A percentile compares a stretch with the other conserved stretches of the same genome.
phyloP scores from a whole-genome alignment of 768 basidiomycete genomes.

The Suillus placidus region DNA sequence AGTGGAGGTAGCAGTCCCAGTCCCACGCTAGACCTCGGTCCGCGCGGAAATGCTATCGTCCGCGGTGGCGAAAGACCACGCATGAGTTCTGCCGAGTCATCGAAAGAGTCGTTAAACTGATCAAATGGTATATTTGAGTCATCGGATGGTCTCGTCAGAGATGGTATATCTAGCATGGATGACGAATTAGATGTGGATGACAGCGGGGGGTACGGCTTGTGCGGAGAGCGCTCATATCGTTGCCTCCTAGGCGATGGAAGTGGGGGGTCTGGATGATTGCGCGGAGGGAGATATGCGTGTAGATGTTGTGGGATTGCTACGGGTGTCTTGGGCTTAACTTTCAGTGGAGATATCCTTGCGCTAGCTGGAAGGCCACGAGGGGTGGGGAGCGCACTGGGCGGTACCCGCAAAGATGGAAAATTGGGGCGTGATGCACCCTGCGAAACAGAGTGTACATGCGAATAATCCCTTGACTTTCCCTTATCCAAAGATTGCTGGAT shows the following conservation, averaged over 20 bases:
- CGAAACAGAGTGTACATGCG: conserved; percentile 41
- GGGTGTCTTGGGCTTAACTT: conserved; percentile 62
- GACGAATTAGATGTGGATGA: conserved; percentile 41
- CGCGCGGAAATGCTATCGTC: conserved; percentile 54
- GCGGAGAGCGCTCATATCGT: conserved; percentile 32
- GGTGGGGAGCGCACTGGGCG: conserved; percentile 32
- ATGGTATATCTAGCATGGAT: conserved; percentile 50
- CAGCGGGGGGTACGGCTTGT: conserved; percentile 26
- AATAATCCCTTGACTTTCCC: conserved; percentile 49
- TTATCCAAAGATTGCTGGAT: conserved; percentile 37
- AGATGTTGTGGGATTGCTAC: conserved; percentile 47
- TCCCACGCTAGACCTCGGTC: conserved; percentile 37
- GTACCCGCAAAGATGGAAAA: conserved; percentile 39
- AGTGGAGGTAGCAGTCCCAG: conserved; percentile 39
- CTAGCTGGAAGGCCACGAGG: conserved; percentile 38
- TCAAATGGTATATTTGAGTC: conserved; percentile 45
- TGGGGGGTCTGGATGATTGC: conserved; percentile 66
- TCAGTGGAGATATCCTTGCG: conserved; percentile 49
- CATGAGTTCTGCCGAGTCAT: conserved; percentile 43
- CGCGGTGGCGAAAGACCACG: conserved; percentile 55
- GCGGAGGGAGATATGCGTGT: conserved; percentile 66
- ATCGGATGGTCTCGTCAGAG: conserved; percentile 39
- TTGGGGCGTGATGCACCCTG: conserved; percentile 57
- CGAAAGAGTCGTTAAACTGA: conserved; percentile 35
- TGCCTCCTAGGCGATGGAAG: conserved; percentile 44